A percentile compares a stretch with the other conserved stretches of the same genome.
Conservation (phyloP, 345 rosid genomes). For the Acer campestre region DNA sequence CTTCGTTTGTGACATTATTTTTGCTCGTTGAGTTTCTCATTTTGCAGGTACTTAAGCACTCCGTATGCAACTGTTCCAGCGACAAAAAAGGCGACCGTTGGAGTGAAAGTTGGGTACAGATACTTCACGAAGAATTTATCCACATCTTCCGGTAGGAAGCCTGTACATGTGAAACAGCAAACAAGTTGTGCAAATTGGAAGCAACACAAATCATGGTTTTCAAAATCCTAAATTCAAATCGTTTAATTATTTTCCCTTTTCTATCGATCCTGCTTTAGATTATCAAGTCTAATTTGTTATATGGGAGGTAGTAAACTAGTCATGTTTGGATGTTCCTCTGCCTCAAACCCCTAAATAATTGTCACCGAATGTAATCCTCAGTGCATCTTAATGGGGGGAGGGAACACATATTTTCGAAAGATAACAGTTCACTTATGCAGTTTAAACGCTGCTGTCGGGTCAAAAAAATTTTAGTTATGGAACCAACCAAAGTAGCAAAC, state of each 20-base stretch:
- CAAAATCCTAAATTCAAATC: neutral
- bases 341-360: neutral
- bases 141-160: slow-evolving; percentile 84
- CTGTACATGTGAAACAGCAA: slow-evolving; percentile 40
- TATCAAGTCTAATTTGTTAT: neutral
- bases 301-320: neutral
- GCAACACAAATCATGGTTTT: neutral
- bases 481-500: neutral
- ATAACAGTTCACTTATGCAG: neutral
- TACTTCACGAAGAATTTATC: slow-evolving; percentile 82
- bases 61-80: slow-evolving; percentile 85
- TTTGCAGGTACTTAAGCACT: slow-evolving; percentile 74
- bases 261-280: neutral
- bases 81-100: slow-evolving; percentile 68
- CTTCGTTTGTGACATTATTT: slow-evolving; percentile 33
- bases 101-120: slow-evolving; percentile 83
- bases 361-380: neutral
- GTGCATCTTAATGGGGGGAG: neutral
- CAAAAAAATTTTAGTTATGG: neutral
- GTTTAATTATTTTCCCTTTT: neutral
- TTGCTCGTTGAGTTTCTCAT: slow-evolving; percentile 64
- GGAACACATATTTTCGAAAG: neutral
- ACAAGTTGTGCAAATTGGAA: slow-evolving; percentile 11
- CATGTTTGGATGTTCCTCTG: neutral
- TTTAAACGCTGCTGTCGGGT: neutral